Conservation (phyloP, 2,329 filamentous ascomycete genomes). For the Nemania sp. region DNA sequence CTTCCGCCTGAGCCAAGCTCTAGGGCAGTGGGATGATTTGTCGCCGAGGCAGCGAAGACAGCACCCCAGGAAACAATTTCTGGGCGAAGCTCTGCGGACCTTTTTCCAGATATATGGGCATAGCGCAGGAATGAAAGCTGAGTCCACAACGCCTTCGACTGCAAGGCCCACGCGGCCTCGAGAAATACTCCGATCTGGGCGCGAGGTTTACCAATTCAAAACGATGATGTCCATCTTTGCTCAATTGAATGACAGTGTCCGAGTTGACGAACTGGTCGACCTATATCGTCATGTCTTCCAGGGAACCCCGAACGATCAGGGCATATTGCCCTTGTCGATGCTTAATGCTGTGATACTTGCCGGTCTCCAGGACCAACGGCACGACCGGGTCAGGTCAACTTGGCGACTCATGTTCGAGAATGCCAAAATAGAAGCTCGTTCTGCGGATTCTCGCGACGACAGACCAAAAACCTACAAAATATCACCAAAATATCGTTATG, state of each 20-base stretch:
- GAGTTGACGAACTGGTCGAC: conserved; percentile 61
- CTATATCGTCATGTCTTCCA: conserved; percentile 53
- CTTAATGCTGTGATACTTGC: conserved; percentile 70
- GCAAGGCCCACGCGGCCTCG: conserved; percentile 6
- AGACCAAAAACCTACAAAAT: conserved; percentile 46
- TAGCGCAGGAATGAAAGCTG: conserved; percentile 16
- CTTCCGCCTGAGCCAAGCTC: conserved; percentile 49
- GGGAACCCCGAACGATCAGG: conserved; percentile 38
- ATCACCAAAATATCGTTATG: conserved; percentile 56
- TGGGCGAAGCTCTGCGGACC: conserved; percentile 43
- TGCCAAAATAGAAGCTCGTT: conserved; percentile 50
- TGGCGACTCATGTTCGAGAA: conserved; percentile 67
- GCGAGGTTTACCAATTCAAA: conserved; percentile 44
- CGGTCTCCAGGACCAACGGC: conserved; percentile 61
- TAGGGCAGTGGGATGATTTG: conserved; percentile 43
- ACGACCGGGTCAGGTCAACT: conserved; percentile 63
- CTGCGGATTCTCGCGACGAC: conserved; percentile 35
- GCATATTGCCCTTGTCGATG: conserved; percentile 57
- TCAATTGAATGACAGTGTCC: conserved; percentile 53
- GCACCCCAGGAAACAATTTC: conserved; percentile 32
- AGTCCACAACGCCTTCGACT: conserved; percentile 14
- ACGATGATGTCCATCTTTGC: conserved; percentile 48
- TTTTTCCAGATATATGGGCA: conserved; percentile 42
- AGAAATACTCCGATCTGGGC: conserved; percentile 29
- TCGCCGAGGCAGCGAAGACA: conserved; percentile 28